Percentiles rank a stretch among this genome's conserved stretches.
phyloP scores from a whole-genome alignment of 1,284 basidiomycete species.

The Hemileia vastatrix region DNA sequence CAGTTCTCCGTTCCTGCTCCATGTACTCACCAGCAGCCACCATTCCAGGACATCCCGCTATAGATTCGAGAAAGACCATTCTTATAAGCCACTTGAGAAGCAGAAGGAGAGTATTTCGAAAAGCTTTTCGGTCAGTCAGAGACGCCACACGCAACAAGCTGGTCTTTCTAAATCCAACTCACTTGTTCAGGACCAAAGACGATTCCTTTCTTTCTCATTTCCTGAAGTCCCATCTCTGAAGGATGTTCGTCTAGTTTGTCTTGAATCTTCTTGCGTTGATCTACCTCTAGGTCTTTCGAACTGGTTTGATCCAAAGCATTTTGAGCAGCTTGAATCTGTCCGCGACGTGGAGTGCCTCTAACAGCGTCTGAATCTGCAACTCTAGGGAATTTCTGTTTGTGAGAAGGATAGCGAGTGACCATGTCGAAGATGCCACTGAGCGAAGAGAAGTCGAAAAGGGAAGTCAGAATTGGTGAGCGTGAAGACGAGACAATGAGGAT shows the following conservation, averaged over 20 bases:
- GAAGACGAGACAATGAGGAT: no score
- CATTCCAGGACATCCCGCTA: no score
- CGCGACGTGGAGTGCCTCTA: neutral
- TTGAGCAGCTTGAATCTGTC: slow-evolving; percentile 1
- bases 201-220: slow-evolving; percentile 32
- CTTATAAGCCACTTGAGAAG: no score
- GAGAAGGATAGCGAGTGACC: slow-evolving; percentile 34
- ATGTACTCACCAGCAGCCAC: no score
- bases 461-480: neutral
- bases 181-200: slow-evolving; percentile 32
- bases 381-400: slow-evolving; percentile 28
- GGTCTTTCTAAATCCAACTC: neutral
- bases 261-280: neutral
- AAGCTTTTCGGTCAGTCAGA: no score
- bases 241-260: neutral
- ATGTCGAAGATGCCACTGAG: slow-evolving; percentile 28
- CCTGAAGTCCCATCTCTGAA: slow-evolving; percentile 29
- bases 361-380: neutral
- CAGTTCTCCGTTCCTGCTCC: no score
- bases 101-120: no score
- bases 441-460: neutral
- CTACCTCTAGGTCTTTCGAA: no score
- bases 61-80: neutral
- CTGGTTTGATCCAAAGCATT: neutral
- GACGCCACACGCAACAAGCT: no score